Percentiles rank a stretch among this genome's conserved stretches.
phyloP scores from a whole-genome alignment of 2,329 filamentous ascomycete genomes.

The Tolypocladium tropicale region DNA sequence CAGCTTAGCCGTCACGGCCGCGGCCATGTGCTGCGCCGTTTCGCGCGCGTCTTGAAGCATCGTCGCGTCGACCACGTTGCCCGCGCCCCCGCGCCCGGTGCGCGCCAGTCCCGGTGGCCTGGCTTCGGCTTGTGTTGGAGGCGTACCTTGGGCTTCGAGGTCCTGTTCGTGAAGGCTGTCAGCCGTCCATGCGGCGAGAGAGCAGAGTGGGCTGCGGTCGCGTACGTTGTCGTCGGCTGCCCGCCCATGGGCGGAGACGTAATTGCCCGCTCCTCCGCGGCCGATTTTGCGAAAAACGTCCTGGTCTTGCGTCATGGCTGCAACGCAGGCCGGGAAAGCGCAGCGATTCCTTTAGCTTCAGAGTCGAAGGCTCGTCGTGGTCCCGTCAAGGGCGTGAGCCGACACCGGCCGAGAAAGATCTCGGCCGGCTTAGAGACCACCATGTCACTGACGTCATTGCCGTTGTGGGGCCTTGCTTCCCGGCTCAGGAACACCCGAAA shows the following conservation, averaged over 20 bases:
- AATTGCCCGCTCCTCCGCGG: slow-evolving; percentile 56
- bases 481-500: not conserved
- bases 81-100: slow-evolving; percentile 36
- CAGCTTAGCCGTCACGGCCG: slow-evolving; percentile 21
- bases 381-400: not conserved
- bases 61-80: slow-evolving; percentile 39
- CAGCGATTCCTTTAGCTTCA: not conserved
- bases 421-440: too few species aligned
- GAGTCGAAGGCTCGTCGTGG: not conserved
- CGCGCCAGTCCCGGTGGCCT: not conserved
- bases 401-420: not conserved
- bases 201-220: not conserved
- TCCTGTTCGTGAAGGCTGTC: not conserved
- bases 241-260: slow-evolving; percentile 34
- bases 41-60: slow-evolving; percentile 20
- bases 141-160: not conserved
- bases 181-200: not conserved
- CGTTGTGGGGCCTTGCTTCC: not conserved
- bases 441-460: not conserved
- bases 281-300: slow-evolving; percentile 43
- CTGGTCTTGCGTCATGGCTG: slow-evolving; percentile 13
- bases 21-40: slow-evolving; percentile 22
- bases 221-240: not conserved
- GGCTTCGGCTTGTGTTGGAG: not conserved
- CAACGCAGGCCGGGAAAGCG: not conserved